Base-by-base conservation (phyloP, 106 monocot genomes). In the Phalaenopsis equestris region DNA sequence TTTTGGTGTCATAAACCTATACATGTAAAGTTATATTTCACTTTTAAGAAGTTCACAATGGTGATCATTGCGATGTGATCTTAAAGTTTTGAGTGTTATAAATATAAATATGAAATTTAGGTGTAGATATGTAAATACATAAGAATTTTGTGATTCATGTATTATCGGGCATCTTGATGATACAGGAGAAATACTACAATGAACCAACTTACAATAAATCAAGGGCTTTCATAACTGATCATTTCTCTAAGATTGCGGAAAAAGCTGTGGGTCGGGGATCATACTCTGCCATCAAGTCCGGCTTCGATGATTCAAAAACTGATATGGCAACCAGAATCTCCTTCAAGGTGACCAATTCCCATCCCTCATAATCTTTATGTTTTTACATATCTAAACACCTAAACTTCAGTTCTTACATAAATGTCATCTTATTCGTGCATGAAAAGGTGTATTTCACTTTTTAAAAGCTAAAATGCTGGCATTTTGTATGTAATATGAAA, bases 171-270 rank as follows among this genome's bases (percentile, higher is more conserved):
- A 12, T 3, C 70, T 41, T 70, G 39, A 41, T 70, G 43, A 74
- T 74, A 37, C 84, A 92, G 92, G 89, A 88, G 52, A 86, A 77
- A 19, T 92, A 87, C 75, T 92, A 92, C 75, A 90, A 87, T 73
- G 74, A 36, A 6, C 92, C 89, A 55, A 90, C 92, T 74, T 87
- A 86, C 56, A 21, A 73, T 42, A 83, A 43, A 79, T 73, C 92
- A 18, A 89, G 80, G 41, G 84, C 87, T 45, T 76, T 77, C 15
- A 79, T 92, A 55, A 73, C 79, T n/a, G 42, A 64, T 56, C 61
- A 81, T 6, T 58, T 92, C 37, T 68, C 87, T 3, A 85, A 87
- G 39, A 82, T 92, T 19, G 89, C 84, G 16, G 82, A 42, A 8
- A 36, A 19, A 6, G 79, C 79, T 1, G 61, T 87, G 37, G 92